Percentiles rank a stretch among this genome's conserved stretches.
Conservation (phyloP, 192 early-diverging fungal species). For the Rhizophagus prolifer region DNA sequence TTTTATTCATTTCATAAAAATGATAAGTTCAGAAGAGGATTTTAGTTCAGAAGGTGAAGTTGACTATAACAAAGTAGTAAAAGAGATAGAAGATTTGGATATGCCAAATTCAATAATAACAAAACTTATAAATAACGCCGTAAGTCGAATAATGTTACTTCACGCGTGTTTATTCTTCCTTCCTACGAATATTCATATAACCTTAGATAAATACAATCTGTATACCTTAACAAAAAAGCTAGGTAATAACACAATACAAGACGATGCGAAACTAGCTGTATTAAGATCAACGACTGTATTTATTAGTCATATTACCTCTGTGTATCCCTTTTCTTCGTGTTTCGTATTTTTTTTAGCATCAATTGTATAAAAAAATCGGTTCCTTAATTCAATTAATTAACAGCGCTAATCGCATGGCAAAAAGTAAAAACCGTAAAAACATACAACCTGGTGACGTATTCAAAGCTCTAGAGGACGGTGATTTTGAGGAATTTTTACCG, state of each 20-base stretch:
- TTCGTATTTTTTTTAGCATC: neutral
- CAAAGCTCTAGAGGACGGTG: neutral
- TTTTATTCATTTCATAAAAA: neutral
- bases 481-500: conserved; percentile 16
- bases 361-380: neutral
- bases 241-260: conserved; percentile 7
- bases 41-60: neutral
- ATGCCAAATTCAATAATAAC: conserved; percentile 5
- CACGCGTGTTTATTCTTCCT: neutral
- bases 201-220: neutral
- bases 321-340: conserved; percentile 1
- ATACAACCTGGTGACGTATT: conserved; percentile 16
- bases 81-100: conserved; percentile 17
- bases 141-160: neutral
- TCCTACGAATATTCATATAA: neutral
- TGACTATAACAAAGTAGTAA: neutral
- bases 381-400: conserved; percentile 4
- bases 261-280: conserved; percentile 8
- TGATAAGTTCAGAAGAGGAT: neutral
- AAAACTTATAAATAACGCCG: conserved; percentile 15
- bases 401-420: conserved; percentile 3
- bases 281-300: conserved; percentile 16
- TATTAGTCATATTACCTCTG: conserved; percentile 3
- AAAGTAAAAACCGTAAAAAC: conserved; percentile 12
- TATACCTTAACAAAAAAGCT: neutral